Percentiles rank a stretch among this genome's conserved stretches.
phyloP scores from a whole-genome alignment of 2,329 filamentous ascomycete species.

The Rosellinia necatrix region DNA sequence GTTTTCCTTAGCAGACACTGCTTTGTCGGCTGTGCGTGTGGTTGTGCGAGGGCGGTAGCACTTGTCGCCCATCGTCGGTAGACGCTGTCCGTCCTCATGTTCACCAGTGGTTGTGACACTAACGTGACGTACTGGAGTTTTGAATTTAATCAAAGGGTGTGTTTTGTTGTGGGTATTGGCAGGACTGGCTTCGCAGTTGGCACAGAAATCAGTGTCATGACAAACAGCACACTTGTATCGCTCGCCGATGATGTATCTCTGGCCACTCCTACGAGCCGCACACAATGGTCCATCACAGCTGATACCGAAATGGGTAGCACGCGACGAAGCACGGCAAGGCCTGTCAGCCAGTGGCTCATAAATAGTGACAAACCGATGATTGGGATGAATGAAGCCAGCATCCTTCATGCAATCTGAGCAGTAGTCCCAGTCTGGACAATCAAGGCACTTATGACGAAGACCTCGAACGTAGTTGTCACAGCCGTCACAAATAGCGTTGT shows the following conservation, averaged over 20 bases:
- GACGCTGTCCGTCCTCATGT: conserved; percentile 66
- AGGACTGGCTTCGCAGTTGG: conserved; percentile 87
- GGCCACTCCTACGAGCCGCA: conserved; percentile 56
- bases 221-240: conserved; percentile 98
- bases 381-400: conserved; percentile 72
- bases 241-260: conserved; percentile 79
- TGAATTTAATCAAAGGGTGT: conserved; percentile 97
- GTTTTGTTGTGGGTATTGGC: conserved; percentile 87
- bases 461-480: conserved; percentile 89
- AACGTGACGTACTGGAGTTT: conserved; percentile 86
- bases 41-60: conserved; percentile 37
- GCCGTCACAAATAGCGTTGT: conserved; percentile 91
- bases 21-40: conserved; percentile 54
- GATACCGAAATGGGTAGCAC: conserved; percentile 75
- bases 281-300: conserved; percentile 95
- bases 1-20: conserved; percentile 53
- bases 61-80: conserved; percentile 75
- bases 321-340: conserved; percentile 46
- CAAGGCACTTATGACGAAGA: conserved; percentile 93
- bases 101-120: conserved; percentile 85
- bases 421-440: conserved; percentile 98
- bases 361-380: conserved; percentile 86
- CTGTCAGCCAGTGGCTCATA: conserved; percentile 68
- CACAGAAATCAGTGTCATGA: conserved; percentile 93
- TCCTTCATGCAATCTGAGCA: conserved; percentile 76